These are phyloP conservation scores for Leccinum rimulosum DNA, from an alignment of 768 basidiomycete genomes.

Conservation along the genomic window DNA sequence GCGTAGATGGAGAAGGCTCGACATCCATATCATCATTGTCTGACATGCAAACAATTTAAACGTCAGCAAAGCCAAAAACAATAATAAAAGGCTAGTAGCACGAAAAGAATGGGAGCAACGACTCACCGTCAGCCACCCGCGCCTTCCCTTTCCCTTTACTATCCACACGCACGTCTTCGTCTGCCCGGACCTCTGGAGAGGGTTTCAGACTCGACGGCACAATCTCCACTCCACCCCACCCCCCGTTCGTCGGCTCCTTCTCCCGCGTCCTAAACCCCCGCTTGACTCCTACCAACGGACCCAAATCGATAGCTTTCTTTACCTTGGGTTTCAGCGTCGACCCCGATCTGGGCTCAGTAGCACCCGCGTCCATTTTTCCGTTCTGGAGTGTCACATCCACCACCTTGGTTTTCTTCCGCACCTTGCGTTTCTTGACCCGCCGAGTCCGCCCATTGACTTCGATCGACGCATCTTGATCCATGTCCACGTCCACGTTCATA, in stretches of 20 bases:
- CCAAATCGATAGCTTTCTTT: slow-evolving; percentile 43
- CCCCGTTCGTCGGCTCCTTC: slow-evolving; percentile 52
- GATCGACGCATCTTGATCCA: slow-evolving; percentile 16
- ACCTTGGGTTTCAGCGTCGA: slow-evolving; percentile 1
- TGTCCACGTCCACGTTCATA: slow-evolving; percentile 25
- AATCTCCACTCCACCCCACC: slow-evolving; percentile 64
- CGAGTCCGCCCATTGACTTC: slow-evolving; percentile 5
- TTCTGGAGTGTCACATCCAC: slow-evolving; percentile 31
- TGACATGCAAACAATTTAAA: neutral
- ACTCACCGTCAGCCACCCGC: slow-evolving; percentile 24
- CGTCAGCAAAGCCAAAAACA: neutral
- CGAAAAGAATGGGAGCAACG: neutral
- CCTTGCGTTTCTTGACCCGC: slow-evolving; percentile 21
- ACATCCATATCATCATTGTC: slow-evolving; percentile 16
- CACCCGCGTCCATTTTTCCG: neutral
- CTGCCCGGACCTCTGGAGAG: slow-evolving; percentile 15
- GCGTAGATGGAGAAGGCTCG: slow-evolving; percentile 18
- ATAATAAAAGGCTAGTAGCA: neutral
- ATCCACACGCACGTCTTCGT: slow-evolving; percentile 3
- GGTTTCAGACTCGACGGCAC: slow-evolving; percentile 30
- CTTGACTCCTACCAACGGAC: slow-evolving; percentile 58
- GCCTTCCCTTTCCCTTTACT: slow-evolving; percentile 21
- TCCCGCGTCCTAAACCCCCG: slow-evolving; percentile 65
- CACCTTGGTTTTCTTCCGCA: slow-evolving; percentile 15
- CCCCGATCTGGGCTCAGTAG: neutral